Percentiles rank a stretch among this genome's conserved stretches.
phyloP scores from a whole-genome alignment of 768 basidiomycete genomes.

The Fistulinella prunicolor region DNA sequence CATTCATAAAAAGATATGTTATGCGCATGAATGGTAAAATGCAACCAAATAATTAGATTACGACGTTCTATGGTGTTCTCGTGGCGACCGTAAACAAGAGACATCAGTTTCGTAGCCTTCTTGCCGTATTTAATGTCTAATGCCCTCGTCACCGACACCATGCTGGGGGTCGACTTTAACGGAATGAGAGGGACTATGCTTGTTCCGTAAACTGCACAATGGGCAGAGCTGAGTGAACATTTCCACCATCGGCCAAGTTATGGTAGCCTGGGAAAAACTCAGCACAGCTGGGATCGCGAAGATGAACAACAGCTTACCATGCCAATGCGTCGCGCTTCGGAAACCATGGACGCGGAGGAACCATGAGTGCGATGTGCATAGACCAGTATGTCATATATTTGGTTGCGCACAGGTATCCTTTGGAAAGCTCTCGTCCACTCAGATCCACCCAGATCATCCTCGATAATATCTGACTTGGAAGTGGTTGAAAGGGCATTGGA shows the following conservation, averaged over 20 bases:
- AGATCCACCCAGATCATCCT: slow-evolving; percentile 28
- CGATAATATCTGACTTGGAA: slow-evolving; percentile 18
- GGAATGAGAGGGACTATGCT: slow-evolving; percentile 24
- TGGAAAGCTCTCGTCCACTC: slow-evolving; percentile 47
- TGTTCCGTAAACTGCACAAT: slow-evolving; percentile 43
- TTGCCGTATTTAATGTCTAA: slow-evolving; percentile 16
- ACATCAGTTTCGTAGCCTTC: background rate
- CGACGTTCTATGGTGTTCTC: background rate
- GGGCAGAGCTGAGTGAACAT: slow-evolving; percentile 64
- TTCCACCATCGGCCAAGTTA: slow-evolving; percentile 76
- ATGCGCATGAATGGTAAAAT: slow-evolving; percentile 12
- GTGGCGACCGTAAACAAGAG: background rate
- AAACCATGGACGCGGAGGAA: slow-evolving; percentile 51
- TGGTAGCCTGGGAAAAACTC: slow-evolving; percentile 44
- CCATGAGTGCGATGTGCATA: slow-evolving; percentile 63
- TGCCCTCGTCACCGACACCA: slow-evolving; percentile 17
- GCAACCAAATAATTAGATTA: no score
- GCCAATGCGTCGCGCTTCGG: slow-evolving; percentile 53
- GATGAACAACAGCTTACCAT: slow-evolving; percentile 46
- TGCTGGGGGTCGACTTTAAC: slow-evolving; percentile 17
- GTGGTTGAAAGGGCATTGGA: slow-evolving; percentile 1
- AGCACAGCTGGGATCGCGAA: background rate
- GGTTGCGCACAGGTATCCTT: slow-evolving; percentile 60
- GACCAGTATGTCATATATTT: slow-evolving; percentile 66
- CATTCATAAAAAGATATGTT: slow-evolving; percentile 13